Evolutionary conservation across 106 monocot genomes (phyloP).

Genomic region (Allium sativum): DNA sequence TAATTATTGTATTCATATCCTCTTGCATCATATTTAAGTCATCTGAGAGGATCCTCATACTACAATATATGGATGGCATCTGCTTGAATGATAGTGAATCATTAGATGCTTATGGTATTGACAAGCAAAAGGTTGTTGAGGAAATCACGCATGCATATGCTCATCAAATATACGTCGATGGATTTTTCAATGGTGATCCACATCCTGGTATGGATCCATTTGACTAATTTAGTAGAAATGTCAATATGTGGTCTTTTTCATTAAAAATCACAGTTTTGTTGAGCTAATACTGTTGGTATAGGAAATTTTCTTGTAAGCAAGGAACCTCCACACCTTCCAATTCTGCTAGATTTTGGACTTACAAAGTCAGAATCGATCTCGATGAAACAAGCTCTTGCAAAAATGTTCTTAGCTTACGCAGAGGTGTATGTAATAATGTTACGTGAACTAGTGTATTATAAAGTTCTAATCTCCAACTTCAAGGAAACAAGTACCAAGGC

Average conservation of each 20-base stretch:
- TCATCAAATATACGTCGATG: constrained; percentile 98
- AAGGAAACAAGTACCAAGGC: too few relatives aligned
- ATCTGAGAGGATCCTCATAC: constrained; percentile 77
- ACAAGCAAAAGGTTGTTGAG: constrained; percentile 91
- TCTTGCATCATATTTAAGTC: constrained; percentile 42
- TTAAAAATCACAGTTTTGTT: not conserved
- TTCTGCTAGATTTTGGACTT: constrained; percentile 97
- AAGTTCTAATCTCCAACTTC: too few relatives aligned
- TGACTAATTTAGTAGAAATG: not conserved
- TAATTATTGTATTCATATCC: not conserved
- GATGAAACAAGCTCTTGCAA: constrained; percentile 91
- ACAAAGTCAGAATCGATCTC: constrained; percentile 79
- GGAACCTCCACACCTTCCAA: constrained; percentile 74
- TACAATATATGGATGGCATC: constrained; percentile 98
- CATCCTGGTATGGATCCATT: constrained; percentile 70
- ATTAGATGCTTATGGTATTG: constrained; percentile 63
- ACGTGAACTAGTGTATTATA: too few relatives aligned
- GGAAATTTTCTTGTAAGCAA: constrained; percentile 98
- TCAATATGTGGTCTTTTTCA: not conserved
- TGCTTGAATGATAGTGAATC: constrained; percentile 74
- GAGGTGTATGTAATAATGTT: constrained; percentile 27
- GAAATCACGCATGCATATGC: constrained; percentile 99
- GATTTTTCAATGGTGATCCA: constrained; percentile 99
- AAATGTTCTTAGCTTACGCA: constrained; percentile 89
- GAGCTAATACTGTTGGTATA: constrained; percentile 22